A percentile compares a stretch with the other conserved stretches of the same genome.
Evolutionary conservation across 352 stramenopile species (phyloP).

Genomic region (Phytophthora palmivora): DNA sequence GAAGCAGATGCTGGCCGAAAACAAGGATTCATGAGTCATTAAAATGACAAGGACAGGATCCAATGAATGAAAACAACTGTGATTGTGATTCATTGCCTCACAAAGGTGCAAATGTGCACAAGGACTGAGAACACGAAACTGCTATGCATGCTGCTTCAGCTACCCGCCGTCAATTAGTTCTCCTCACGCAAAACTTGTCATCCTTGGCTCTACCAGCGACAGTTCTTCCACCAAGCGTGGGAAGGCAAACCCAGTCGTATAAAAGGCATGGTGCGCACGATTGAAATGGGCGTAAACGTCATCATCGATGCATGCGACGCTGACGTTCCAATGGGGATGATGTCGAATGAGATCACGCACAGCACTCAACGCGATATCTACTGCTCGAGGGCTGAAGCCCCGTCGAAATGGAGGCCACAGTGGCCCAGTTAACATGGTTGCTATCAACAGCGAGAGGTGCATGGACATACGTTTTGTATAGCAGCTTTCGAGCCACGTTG

Average conservation of each 20-base stretch:
- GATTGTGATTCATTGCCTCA: neutral
- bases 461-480: slow-evolving; percentile 67
- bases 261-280: slow-evolving; percentile 28
- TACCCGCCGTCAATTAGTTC: too few species aligned
- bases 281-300: slow-evolving; percentile 43
- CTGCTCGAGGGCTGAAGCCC: slow-evolving; percentile 37
- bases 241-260: slow-evolving; percentile 18
- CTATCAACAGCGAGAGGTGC: slow-evolving; percentile 43
- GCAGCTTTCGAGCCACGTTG: slow-evolving; percentile 8
- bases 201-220: slow-evolving; percentile 8
- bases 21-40: too few species aligned
- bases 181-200: neutral
- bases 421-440: slow-evolving; percentile 49
- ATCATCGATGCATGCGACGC: slow-evolving; percentile 63
- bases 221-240: slow-evolving; percentile 19
- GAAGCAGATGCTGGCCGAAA: slow-evolving; percentile 42
- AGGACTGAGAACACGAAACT: too few species aligned
- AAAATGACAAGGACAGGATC: slow-evolving; percentile 5
- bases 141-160: too few species aligned
- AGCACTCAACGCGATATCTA: slow-evolving; percentile 45
- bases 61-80: neutral
- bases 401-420: slow-evolving; percentile 67
- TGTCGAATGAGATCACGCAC: slow-evolving; percentile 55
- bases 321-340: slow-evolving; percentile 40
- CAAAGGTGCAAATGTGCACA: too few species aligned